These are phyloP conservation scores for Thalassiosira ordinaria DNA, from an alignment of 352 stramenopile species.

Conservation along the genomic window DNA sequence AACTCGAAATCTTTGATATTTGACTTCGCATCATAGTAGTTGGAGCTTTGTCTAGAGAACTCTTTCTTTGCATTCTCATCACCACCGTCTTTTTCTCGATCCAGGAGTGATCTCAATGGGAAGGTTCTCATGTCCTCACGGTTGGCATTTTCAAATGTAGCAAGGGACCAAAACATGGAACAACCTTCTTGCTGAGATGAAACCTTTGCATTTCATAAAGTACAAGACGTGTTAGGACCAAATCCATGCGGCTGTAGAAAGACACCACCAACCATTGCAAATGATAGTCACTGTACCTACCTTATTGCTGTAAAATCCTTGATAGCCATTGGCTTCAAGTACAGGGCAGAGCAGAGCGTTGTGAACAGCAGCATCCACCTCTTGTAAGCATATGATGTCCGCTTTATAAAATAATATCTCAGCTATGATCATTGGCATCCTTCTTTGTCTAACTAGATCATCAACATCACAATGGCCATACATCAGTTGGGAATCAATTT, in stretches of 20 bases:
- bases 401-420: slow-evolving; percentile 77
- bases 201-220: slow-evolving; percentile 12
- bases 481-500: slow-evolving; percentile 47
- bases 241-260: background rate
- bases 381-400: slow-evolving; percentile 84
- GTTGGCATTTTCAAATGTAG: slow-evolving; percentile 52
- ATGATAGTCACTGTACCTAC: background rate
- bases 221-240: background rate
- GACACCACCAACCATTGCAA: background rate
- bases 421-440: slow-evolving; percentile 77
- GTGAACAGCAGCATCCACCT: slow-evolving; percentile 77
- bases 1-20: slow-evolving; percentile 28
- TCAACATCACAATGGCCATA: slow-evolving; percentile 63
- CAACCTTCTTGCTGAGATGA: slow-evolving; percentile 63
- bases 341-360: slow-evolving; percentile 61
- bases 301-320: slow-evolving; percentile 76
- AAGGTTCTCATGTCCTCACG: slow-evolving; percentile 29
- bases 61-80: background rate
- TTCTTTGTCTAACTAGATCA: slow-evolving; percentile 51
- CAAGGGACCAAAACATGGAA: slow-evolving; percentile 70
- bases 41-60: background rate
- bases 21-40: slow-evolving; percentile 47
- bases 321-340: slow-evolving; percentile 55
- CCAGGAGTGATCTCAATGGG: slow-evolving; percentile 27
- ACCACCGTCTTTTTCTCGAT: slow-evolving; percentile 1